Evolutionary conservation across 2,329 filamentous ascomycete species (phyloP), one percentile per base, ranked within the genome.

Genomic region (Amauroascus verrucosus): DNA sequence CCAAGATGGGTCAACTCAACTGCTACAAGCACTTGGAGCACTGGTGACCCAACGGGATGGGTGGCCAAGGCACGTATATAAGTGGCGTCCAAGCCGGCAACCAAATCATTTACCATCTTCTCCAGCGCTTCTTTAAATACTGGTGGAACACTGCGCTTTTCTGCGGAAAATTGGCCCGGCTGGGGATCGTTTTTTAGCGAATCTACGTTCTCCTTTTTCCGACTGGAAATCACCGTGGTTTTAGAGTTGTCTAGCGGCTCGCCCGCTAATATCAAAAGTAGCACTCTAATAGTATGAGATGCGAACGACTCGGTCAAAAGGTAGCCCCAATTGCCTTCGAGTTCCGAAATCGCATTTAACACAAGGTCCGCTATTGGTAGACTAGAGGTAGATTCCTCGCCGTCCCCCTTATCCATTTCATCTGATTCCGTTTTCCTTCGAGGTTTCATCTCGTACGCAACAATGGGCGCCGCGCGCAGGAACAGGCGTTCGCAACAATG

Each of bases 401-500:
- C 70, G 32, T 74, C 70, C 5, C 72, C 70, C 6, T 75, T 74
- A 20, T 74, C 73, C 18, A 67, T 68, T 2, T 65, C 66, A 18
- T 62, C 74, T 60, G 28, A 62, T 45, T 40, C 56, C 59, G 60
- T 72, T 63, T 56, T 67, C 67, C 61, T 64, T 73, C 43, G 46
- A 33, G 24, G 35, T 32, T 72, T 69, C 14, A 87, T 70, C 69
- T 95, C 90, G 57, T 84, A 75, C 13, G 85, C 85, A 35, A 95
- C 86, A 9, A 85, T 72, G 0, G 86, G 84, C 0, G 90, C 90
- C 1, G 87, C 85, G 59, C 86, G 82, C 47, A 90, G 75, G 68
- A 98, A 97, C 30, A 98, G 77, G 24, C 88, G 88, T 72, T 98
- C 93, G 67, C 90, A 96, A 71, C 91, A 97, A 73, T 98, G 93